Evolutionary conservation across 2,329 filamentous ascomycete genomes (phyloP).

Genomic region (Fusarium nisikadoi): DNA sequence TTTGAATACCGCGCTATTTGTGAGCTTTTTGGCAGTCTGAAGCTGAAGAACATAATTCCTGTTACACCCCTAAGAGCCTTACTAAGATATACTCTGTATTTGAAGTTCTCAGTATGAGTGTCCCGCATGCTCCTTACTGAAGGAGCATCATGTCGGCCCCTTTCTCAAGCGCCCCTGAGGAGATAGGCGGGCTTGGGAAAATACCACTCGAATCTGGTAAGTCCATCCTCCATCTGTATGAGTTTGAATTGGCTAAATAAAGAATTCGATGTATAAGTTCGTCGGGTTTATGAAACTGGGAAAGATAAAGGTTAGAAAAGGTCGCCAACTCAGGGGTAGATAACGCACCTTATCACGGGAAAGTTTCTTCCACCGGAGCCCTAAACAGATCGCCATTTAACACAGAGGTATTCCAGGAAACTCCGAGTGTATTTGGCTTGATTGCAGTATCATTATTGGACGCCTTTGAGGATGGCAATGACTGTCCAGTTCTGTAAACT

Average conservation of each 20-base stretch:
- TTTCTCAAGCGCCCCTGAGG: not conserved
- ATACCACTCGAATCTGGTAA: not conserved
- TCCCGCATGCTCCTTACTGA: not conserved
- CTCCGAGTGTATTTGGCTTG: rapidly evolving
- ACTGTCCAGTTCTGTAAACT: not conserved
- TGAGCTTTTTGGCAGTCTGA: not conserved
- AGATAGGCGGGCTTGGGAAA: not conserved
- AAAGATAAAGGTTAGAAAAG: not conserved
- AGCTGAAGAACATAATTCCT: not conserved
- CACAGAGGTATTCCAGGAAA: rapidly evolving
- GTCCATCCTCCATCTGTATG: not conserved
- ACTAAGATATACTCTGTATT: too few species aligned
- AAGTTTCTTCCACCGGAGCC: rapidly evolving
- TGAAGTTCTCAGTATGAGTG: not conserved
- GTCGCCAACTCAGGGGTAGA: not conserved
- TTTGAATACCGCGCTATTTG: too few species aligned
- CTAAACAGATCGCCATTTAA: rapidly evolving
- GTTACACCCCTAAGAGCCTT: not conserved
- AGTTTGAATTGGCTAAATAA: not conserved
- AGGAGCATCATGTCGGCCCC: not conserved
- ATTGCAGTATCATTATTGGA: too few species aligned
- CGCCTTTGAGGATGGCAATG: not conserved
- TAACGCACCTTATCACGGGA: not conserved
- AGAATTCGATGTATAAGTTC: too few species aligned
- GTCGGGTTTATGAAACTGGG: not conserved